Percentiles rank a stretch among this genome's conserved stretches.
Conservation (phyloP, 1,284 basidiomycete genomes). For the Pyrrhoderma lamaoense region DNA sequence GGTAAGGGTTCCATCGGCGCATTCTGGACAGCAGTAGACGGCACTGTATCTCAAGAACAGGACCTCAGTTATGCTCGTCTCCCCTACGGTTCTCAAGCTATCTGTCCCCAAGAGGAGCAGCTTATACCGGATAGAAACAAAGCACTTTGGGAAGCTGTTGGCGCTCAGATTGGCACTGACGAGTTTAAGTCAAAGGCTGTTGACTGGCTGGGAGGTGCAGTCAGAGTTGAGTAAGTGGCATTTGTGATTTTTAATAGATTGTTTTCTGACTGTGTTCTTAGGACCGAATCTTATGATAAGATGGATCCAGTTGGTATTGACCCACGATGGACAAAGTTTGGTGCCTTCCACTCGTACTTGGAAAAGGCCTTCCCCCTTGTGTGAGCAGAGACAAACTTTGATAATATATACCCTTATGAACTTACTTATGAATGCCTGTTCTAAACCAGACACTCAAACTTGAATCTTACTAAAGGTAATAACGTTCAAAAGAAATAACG, state of each 20-base stretch:
- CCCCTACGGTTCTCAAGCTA: background rate
- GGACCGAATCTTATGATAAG: constrained; percentile 17
- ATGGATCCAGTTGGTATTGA: constrained; percentile 22
- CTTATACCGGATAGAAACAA: constrained; percentile 37
- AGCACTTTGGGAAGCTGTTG: constrained; percentile 36
- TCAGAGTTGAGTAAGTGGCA: constrained; percentile 30
- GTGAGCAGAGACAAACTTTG: constrained; percentile 10
- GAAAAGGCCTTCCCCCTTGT: constrained; percentile 19
- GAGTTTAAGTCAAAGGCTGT: constrained; percentile 41
- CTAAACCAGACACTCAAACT: constrained; percentile 27
- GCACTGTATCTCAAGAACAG: too few relatives aligned
- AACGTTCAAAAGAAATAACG: background rate
- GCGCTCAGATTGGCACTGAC: constrained; percentile 34
- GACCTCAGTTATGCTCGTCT: too few relatives aligned
- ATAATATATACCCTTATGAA: background rate
- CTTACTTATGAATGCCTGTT: background rate
- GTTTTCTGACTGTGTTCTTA: constrained; percentile 7
- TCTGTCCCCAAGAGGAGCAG: constrained; percentile 41
- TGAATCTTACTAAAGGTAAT: constrained; percentile 29
- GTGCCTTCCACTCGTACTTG: constrained; percentile 21
- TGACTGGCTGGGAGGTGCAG: constrained; percentile 48
- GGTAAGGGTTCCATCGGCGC: background rate
- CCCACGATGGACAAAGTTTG: constrained; percentile 22
- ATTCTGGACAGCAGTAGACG: too few relatives aligned
- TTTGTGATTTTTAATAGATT: background rate